Percentiles rank a stretch among this genome's conserved stretches.
These are phyloP conservation scores for Desmodesmus armatus DNA, from an alignment of 139 green algal species.

Conservation along the genomic window DNA sequence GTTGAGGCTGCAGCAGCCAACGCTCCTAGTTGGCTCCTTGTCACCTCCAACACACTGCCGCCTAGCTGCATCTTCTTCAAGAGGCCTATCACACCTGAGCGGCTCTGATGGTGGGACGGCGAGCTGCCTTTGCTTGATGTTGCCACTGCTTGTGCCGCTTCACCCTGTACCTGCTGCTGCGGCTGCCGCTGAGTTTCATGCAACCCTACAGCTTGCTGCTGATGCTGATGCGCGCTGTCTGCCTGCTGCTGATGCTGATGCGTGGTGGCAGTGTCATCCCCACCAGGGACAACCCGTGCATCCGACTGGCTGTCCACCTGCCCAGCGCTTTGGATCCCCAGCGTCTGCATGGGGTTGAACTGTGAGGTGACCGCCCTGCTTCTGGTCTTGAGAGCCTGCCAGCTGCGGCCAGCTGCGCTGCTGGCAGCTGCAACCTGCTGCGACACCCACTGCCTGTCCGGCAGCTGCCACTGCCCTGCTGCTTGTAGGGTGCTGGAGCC, in stretches of 20 bases:
- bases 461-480: constrained; percentile 20
- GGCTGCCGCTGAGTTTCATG: background rate
- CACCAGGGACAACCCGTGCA: too few species aligned
- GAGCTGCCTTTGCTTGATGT: background rate
- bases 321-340: too few species aligned
- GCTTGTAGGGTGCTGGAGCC: too few species aligned
- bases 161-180: background rate
- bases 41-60: constrained; percentile 6
- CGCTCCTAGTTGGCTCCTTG: constrained; percentile 6
- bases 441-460: constrained; percentile 36
- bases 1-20: constrained; percentile 11
- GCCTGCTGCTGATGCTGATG: too few species aligned
- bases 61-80: background rate
- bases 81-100: background rate
- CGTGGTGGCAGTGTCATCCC: too few species aligned
- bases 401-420: constrained; percentile 13
- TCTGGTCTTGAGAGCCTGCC: too few species aligned
- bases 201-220: background rate
- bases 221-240: background rate
- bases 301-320: too few species aligned
- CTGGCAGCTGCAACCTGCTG: too few species aligned
- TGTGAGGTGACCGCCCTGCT: too few species aligned
- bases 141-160: constrained; percentile 13
- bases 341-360: too few species aligned
- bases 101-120: too few species aligned